A percentile compares a stretch with the other conserved stretches of the same genome.
phyloP scores from a whole-genome alignment of 2,329 filamentous ascomycete species.

The Trichophyton equinum region DNA sequence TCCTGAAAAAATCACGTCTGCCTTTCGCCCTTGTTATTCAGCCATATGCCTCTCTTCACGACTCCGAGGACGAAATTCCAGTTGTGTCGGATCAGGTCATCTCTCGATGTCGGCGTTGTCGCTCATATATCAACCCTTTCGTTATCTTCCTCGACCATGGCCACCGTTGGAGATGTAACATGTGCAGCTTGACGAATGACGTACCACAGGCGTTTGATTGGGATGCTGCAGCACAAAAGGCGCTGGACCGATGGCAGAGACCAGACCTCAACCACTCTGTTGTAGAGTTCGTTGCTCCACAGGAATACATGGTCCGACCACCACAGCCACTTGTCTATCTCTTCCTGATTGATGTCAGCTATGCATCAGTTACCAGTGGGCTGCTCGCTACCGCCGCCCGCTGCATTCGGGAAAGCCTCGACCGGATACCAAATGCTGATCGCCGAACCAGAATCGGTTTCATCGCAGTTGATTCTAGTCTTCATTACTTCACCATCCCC shows the following conservation, averaged over 20 bases:
- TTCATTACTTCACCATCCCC: conserved; percentile 93
- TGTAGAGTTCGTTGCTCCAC: conserved; percentile 92
- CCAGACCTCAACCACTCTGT: conserved; percentile 92
- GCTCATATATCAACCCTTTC: conserved; percentile 96
- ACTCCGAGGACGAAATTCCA: conserved; percentile 80
- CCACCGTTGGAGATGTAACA: conserved; percentile 97
- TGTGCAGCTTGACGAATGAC: conserved; percentile 98
- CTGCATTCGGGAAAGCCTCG: conserved; percentile 87
- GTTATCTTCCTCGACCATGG: conserved; percentile 94
- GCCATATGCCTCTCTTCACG: conserved; percentile 84
- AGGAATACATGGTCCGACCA: conserved; percentile 98
- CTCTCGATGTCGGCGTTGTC: conserved; percentile 84
- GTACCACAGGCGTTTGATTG: conserved; percentile 99
- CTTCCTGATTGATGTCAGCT: conserved; percentile 91
- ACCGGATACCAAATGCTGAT: conserved; percentile 96
- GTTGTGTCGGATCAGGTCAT: conserved; percentile 96
- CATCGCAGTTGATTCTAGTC: conserved; percentile 82
- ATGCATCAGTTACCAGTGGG: conserved; percentile 75
- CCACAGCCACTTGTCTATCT: conserved; percentile 92
- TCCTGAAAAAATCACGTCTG: conserved; percentile 92
- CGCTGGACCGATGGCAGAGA: conserved; percentile 80
- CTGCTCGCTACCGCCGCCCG: conserved; percentile 83
- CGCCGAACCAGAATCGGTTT: conserved; percentile 85
- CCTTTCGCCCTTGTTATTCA: conserved; percentile 94
- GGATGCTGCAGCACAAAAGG: conserved; percentile 85